Evolutionary conservation across 1,139 yeast species (phyloP).

Genomic region (Casaregolazyma lundiana): DNA sequence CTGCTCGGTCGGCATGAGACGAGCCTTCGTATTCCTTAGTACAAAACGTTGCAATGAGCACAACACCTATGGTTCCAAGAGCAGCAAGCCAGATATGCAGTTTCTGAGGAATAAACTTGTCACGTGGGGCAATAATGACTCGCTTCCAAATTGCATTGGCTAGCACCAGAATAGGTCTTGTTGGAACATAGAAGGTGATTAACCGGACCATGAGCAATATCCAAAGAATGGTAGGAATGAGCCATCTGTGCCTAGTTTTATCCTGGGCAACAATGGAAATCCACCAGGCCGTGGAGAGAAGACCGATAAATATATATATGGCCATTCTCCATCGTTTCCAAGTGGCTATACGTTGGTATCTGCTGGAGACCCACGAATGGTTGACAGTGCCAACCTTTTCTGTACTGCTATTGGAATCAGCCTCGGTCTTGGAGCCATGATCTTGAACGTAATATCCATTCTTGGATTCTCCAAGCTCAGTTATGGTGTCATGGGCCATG

Average conservation of each 20-base stretch:
- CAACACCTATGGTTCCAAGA: constrained; percentile 42
- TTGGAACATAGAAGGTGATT: constrained; percentile 49
- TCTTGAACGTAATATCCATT: constrained; percentile 8
- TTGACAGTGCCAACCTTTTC: constrained; percentile 5
- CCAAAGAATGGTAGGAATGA: constrained; percentile 59
- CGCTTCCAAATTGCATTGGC: constrained; percentile 42
- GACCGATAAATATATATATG: constrained; percentile 29
- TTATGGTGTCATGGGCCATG: constrained; percentile 16
- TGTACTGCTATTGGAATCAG: constrained; percentile 8
- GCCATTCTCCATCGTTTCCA: constrained; percentile 24
- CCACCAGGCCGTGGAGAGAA: constrained; percentile 66
- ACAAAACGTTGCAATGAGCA: constrained; percentile 53
- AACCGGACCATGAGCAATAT: constrained; percentile 50
- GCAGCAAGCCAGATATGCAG: constrained; percentile 46
- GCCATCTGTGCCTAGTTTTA: constrained; percentile 53
- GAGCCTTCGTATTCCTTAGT: constrained; percentile 48
- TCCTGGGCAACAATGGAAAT: constrained; percentile 52
- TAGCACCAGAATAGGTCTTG: constrained; percentile 33
- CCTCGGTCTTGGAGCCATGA: constrained; percentile 17
- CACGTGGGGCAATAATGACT: constrained; percentile 37
- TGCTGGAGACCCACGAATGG: constrained; percentile 9
- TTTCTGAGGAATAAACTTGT: constrained; percentile 39
- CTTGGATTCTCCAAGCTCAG: constrained; percentile 13
- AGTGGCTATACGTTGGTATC: neutral
- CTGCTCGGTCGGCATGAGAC: constrained; percentile 49